Evolutionary conservation across 306 rosid genomes (phyloP), one percentile per base, ranked within the genome.

Genomic region (Fragaria iinumae): DNA sequence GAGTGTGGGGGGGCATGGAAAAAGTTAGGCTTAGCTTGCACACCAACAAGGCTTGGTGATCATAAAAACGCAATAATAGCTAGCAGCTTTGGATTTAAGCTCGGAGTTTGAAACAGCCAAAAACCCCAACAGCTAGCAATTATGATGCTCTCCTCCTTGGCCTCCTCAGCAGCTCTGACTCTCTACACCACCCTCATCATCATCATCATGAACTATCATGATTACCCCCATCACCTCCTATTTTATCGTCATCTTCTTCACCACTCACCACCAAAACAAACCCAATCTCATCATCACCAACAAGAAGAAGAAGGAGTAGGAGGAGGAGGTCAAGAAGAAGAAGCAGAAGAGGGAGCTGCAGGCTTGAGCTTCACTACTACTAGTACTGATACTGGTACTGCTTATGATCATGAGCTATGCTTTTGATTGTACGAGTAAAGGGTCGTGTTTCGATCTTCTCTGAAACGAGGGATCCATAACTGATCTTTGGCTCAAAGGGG

Each of bases 161-260:
- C 90, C 67, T 53, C 75, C 88, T 69, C 80, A 81, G 71, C 81
- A 81, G 74, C 86, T 86, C 91, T 85, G 52, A 81, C 84, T 82
- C 69, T 85, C 78, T 34, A 10, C 41, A 21, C 56, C 55, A 72
- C 71, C 91, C 52, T 77, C 72, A 79, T 80, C 87, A 83, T 80
- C 91, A 88, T 90, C 91, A 91, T 14, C 69, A 65, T 65, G 47
- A 65, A 79, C 78, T 83, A 83, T 82, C 90, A 88, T 88, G 90
- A 91, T 89, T 89, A 83, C 97, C 60, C 90, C 88, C 95, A 81
- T 80, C 55, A 48, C 77, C 81, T 73, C 81, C 68, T 80, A 75
- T 82, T 87, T 80, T 76, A 84, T 77, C 80, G 56, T 16, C 81
- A 79, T 49, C 80, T 50, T 69, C 72, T 55, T 66, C 68, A 25